Evolutionary conservation across 352 stramenopile genomes (phyloP), one percentile per base, ranked within the genome.

Genomic region (Peronospora farinosa): DNA sequence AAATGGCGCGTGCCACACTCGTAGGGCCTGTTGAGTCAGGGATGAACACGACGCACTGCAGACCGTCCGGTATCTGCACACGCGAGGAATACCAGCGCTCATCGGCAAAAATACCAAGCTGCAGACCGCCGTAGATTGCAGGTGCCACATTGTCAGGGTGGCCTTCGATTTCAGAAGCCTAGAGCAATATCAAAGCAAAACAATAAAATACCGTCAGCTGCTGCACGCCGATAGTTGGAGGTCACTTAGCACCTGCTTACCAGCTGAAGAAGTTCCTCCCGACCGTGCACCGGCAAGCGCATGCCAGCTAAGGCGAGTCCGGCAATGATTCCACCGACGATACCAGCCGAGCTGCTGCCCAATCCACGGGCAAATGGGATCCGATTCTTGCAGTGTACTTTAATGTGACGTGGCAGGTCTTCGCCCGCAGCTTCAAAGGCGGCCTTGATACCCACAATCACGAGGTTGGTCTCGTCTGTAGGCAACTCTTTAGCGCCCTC

Each of bases 111-210:
- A 93, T 90, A 25, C 83, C 83, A 54, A 99, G 80, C 79, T 99
- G 96, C 56, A 98, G 85, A 17, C 96, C 96, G 46, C 96, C 96
- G 63, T 99, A 99, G 63, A 99, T 98, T 11, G 92, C 96, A 0
- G 96, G 96, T 38, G 96, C 96, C 11, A 99, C 96, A 65, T 99
- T 99, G 73, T 99, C 96, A 1, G 96, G 96, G 77, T 99, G 96
- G 15, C 96, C 96, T 57, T 99, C 96, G 53, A 99, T 99, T 54
- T 89, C 88, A 7, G 95, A 96, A 10, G 96, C 94, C 61, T 69
- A 39, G 1, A 44, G 32, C 21, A 36, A 36, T 32, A 33, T 4
- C 33, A 28, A 27, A 33, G 35, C 7, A 51, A 13, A 17, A 40
- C 8, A 54, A n/a, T n/a, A n/a, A 10, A 37, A 57, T 45, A 52